Evolutionary conservation across 352 stramenopile genomes (phyloP), one percentile per base, ranked within the genome.

Genomic region (Pythium guiyangense): DNA sequence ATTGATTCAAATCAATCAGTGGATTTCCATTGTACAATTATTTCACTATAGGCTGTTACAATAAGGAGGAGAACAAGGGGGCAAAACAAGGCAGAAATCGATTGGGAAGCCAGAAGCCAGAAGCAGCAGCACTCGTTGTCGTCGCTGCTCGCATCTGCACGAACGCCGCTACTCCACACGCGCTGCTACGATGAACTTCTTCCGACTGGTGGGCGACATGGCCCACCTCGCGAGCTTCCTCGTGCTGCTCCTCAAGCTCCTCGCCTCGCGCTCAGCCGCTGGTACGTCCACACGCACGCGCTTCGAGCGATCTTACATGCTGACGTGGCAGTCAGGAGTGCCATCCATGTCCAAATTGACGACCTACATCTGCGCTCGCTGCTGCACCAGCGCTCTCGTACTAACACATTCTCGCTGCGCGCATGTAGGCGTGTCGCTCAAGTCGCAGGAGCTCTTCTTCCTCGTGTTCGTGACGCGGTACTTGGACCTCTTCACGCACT

Each of bases 381-480:
- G n/a, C 42, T 45, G 18, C 39, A 6, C 39, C 17, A 6, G 11
- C 39, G 11, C 39, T 45, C 10, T 22, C 39, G 9, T 20, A 22
- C 14, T 44, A 15, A 10, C 39, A 22, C 39, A 22, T 14, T 45
- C 14, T 3, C 14, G 14, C 39, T 22, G 15, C 2, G 39, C 39
- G 11, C 4, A 22, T 39, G n/a, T 20, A 96, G 96, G 97, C 52
- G 98, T 99, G 62, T 99, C 96, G 39, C 86, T 99, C 44, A 98
- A 99, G 77, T 98, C 97, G 49, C 97, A 99, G 71, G 97, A 99
- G 74, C 93, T 99, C 31, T 99, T 99, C 78, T 93, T 99, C 60
- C 65, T 99, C 12, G 97, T 99, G 35, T 99, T 99, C 67, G 64
- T 99, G 15, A 98, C 95, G 22, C 92, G 90, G 47, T 99, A 99